Evolutionary conservation across 2,329 filamentous ascomycete species (phyloP).

Genomic region (Penicillium hesseltinei): DNA sequence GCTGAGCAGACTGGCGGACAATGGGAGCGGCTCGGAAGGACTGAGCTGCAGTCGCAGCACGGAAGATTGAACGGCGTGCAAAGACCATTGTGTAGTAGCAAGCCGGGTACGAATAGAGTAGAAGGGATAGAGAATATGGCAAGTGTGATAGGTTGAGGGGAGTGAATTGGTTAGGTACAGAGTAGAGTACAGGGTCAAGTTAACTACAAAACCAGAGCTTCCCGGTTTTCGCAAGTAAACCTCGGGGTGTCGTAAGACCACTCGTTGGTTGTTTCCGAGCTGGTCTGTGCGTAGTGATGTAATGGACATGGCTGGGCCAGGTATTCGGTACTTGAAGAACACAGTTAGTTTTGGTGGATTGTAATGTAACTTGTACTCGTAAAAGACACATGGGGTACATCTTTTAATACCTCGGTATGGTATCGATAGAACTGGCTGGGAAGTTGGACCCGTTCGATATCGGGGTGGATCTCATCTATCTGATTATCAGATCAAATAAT

Average conservation of each 20-base stretch:
- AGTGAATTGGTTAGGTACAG: not conserved
- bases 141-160: slow-evolving; percentile 8
- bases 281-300: slow-evolving; percentile 12
- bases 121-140: slow-evolving; percentile 4
- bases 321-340: not conserved
- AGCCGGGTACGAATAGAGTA: slow-evolving; percentile 4
- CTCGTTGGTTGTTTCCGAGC: not conserved
- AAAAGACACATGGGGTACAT: not conserved
- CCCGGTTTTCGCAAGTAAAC: slow-evolving; percentile 1
- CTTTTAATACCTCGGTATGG: not conserved
- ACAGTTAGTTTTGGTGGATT: not conserved
- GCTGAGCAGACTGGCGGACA: slow-evolving; percentile 40
- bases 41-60: slow-evolving; percentile 34
- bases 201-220: not conserved
- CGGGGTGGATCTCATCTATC: not conserved
- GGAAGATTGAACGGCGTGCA: slow-evolving; percentile 29
- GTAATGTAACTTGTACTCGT: not conserved
- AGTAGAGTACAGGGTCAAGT: not conserved
- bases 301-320: not conserved
- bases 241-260: slow-evolving; percentile 2
- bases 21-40: slow-evolving; percentile 31
- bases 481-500: slow-evolving; percentile 3
- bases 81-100: slow-evolving; percentile 33
- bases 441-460: not conserved
- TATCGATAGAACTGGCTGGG: not conserved